Evolutionary conservation across 129 eudicot genomes (phyloP), one percentile per base, ranked within the genome.

Genomic region (Pittosporum tobira): DNA sequence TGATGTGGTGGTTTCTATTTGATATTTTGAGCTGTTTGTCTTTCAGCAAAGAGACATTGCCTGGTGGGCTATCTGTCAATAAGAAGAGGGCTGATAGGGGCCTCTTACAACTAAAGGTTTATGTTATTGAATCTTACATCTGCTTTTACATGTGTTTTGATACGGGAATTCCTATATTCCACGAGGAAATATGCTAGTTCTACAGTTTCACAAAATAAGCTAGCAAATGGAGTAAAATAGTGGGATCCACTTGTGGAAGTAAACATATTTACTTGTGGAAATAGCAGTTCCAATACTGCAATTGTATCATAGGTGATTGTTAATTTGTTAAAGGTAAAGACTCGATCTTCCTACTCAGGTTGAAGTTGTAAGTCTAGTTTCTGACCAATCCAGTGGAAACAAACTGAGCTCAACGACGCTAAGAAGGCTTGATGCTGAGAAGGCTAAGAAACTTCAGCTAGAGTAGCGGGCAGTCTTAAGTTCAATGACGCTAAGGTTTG

Each of bases 61-160:
- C 94, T 23, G 99, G 99, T 63, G 99, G 99, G 29, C 45, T 81
- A 22, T 93, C 94, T 0, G 96, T 93, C 59, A 93, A 93, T 61
- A 79, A 68, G 63, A 93, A 81, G 82, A 84, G 99, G 75, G 84
- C 80, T 0, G 99, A 93, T 76, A 84, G 73, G 73, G 91, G 82
- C 61, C 88, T 93, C 12, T 75, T 86, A 14, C 82, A 87, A 57
- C 72, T 93, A 54, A 93, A 93, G 91, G 99, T 85, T 46, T 42
- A 29, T 46, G 11, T 59, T 51, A 28, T 57, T 23, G 31, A n/a
- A n/a, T n/a, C n/a, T n/a, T n/a, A 55, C 25, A 0, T 54, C 43
- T n/a, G 38, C 38, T 31, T 31, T 31, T 31, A 31, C 38, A 31
- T 31, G 9, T 34, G 38, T 34, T 8, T 34, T 9, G 10, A n/a